A percentile compares a stretch with the other conserved stretches of the same genome.
Evolutionary conservation across 2,329 filamentous ascomycete genomes (phyloP).

Genomic region (Cladosporium sp.): DNA sequence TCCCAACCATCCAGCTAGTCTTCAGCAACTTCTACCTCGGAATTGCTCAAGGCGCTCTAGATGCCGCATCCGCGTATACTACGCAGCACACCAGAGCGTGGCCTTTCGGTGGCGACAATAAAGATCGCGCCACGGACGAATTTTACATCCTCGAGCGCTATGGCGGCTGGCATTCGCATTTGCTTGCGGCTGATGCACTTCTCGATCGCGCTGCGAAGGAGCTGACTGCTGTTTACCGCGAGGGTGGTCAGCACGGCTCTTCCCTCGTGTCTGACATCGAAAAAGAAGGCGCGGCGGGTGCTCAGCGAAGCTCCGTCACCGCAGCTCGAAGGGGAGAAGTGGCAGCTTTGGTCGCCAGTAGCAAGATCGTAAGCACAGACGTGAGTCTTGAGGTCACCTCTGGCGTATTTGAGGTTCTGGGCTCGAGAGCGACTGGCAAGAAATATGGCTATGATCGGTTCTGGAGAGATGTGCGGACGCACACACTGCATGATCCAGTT

Average conservation of each 20-base stretch:
- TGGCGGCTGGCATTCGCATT: slow-evolving; percentile 58
- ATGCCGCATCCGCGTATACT: slow-evolving; percentile 54
- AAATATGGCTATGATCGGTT: slow-evolving; percentile 60
- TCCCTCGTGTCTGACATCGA: slow-evolving; percentile 22
- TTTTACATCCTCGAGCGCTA: slow-evolving; percentile 63
- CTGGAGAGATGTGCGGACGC: slow-evolving; percentile 63
- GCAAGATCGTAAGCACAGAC: slow-evolving; percentile 61
- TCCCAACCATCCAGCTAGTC: slow-evolving; percentile 61
- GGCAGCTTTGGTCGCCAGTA: slow-evolving; percentile 58
- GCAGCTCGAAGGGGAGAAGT: slow-evolving; percentile 53
- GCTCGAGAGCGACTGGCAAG: slow-evolving; percentile 52
- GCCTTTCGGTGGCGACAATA: slow-evolving; percentile 61
- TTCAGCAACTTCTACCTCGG: slow-evolving; percentile 64
- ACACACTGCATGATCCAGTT: slow-evolving; percentile 62
- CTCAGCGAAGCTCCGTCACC: slow-evolving; percentile 42
- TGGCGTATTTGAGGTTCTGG: slow-evolving; percentile 62
- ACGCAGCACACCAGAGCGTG: slow-evolving; percentile 54
- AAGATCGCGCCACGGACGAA: slow-evolving; percentile 55
- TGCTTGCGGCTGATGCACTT: slow-evolving; percentile 56
- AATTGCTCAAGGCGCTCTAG: slow-evolving; percentile 56
- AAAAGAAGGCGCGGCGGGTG: slow-evolving; percentile 15
- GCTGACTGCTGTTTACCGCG: slow-evolving; percentile 44
- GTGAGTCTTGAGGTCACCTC: slow-evolving; percentile 53
- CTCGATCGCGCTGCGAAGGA: slow-evolving; percentile 52
- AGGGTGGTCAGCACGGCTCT: slow-evolving; percentile 27